These are phyloP conservation scores for Trichosporon asahii DNA, from an alignment of 1,284 basidiomycete species.

Conservation along the genomic window DNA sequence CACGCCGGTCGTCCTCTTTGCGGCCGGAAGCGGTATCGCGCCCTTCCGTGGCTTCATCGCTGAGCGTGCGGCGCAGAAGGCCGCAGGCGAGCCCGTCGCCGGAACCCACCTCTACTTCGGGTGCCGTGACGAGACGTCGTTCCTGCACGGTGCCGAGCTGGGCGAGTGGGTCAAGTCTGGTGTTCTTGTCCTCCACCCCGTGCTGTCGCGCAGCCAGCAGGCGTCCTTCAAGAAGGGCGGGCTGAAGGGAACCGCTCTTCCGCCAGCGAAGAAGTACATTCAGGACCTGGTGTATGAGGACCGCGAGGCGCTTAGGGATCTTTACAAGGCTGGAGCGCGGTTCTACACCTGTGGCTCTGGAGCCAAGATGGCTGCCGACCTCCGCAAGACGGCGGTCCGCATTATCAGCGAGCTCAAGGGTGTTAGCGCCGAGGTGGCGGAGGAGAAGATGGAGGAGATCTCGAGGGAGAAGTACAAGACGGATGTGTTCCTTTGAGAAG, in stretches of 20 bases:
- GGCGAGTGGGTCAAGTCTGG: constrained; percentile 54
- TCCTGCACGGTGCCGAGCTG: constrained; percentile 56
- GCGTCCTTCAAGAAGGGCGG: constrained; percentile 32
- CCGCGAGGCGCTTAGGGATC: constrained; percentile 45
- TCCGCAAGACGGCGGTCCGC: constrained; percentile 4
- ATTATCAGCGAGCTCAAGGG: constrained; percentile 3
- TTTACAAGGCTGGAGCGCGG: constrained; percentile 52
- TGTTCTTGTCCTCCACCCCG: constrained; percentile 56
- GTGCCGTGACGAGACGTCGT: constrained; percentile 55
- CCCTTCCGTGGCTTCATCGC: constrained; percentile 60
- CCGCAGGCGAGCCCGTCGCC: constrained; percentile 55
- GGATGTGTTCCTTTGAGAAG: constrained; percentile 5
- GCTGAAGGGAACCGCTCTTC: background rate
- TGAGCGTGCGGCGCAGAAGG: constrained; percentile 56
- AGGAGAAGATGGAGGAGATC: constrained; percentile 7
- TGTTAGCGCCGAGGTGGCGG: background rate
- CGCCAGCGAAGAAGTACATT: constrained; percentile 56
- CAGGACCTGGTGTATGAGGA: constrained; percentile 56
- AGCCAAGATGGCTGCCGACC: constrained; percentile 10
- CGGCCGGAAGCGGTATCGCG: constrained; percentile 57
- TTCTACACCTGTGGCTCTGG: constrained; percentile 56
- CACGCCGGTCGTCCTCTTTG: constrained; percentile 56
- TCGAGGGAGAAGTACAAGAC: constrained; percentile 4
- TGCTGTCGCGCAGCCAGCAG: constrained; percentile 54
- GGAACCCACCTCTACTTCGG: constrained; percentile 57